Base-by-base conservation (phyloP, 768 basidiomycete species). In the Termitomyces sp. region DNA sequence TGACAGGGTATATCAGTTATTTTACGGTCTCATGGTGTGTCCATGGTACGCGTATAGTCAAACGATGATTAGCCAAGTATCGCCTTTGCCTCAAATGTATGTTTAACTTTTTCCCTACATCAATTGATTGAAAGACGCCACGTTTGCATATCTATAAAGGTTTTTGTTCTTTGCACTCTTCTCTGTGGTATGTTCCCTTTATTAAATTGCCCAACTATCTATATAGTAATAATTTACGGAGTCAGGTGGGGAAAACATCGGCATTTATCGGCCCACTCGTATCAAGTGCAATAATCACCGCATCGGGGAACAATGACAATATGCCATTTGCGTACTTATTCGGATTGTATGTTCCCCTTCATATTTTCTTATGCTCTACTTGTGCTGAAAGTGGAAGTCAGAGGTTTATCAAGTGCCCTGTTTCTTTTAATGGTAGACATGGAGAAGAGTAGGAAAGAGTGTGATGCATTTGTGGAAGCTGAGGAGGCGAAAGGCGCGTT, bases 31-130 rank as follows among this genome's bases (percentile, higher is more conserved):
- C 28, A 76, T 87, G 79, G 84, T 88, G 3, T 88, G 87, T 61
- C 87, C 87, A 3, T 89, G 87, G 86, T 89, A 88, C 65, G 86
- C 88, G 43, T 88, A 89, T 64, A 88, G 87, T 65, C 86, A 89
- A 67, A 89, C 86, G 1, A 86, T 90, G 89, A 90, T 90, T 57
- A 86, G 82, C 66, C 86, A 91, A 61, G 87, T 91, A 27, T 86
- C 83, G 40, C 86, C 84, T 39, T 68, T 83, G 52, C 81, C 84
- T 34, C 88, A 88, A 70, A 89, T 86, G 86, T 84, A 66, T 37
- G 73, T 67, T 21, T 2, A 1, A 8, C 39, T 21, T 7, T 12
- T 3, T 48, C 19, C 6, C 17, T 21, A 11, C 27, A 23, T 23
- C 19, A 10, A 23, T 53, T 16, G 9, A 32, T 30, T 34, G 2